A percentile compares a stretch with the other conserved stretches of the same genome.
Conservation (phyloP, 176 grass and related monocot genomes). For the Melocanna baccifera region DNA sequence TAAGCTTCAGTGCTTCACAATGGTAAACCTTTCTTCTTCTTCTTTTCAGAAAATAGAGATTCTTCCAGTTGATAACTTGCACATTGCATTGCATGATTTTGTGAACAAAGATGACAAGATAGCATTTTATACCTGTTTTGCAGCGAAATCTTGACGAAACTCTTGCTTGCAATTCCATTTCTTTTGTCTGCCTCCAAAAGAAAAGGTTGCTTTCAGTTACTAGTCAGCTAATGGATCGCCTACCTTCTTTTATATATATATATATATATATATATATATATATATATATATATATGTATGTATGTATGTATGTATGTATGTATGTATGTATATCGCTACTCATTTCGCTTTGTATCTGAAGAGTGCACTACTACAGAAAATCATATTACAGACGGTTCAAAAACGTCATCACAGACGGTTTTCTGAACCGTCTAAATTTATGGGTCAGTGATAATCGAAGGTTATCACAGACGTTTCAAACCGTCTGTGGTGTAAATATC, state of each 20-base stretch:
- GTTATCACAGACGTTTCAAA: no score
- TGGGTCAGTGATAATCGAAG: no score
- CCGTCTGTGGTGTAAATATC: no score
- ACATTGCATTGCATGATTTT: conserved; percentile 70
- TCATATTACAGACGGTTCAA: no score
- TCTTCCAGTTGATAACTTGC: conserved; percentile 55
- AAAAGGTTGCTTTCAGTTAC: not conserved
- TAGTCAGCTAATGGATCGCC: not conserved
- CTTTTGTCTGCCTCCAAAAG: not conserved
- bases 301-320: no score
- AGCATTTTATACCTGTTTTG: conserved; percentile 66
- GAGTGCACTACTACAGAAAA: no score
- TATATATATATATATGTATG: no score
- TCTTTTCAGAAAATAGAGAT: conserved; percentile 74
- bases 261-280: no score
- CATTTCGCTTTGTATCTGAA: not conserved
- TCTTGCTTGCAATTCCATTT: not conserved
- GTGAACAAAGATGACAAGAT: conserved; percentile 62
- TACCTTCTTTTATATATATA: no score
- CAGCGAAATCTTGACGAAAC: no score
- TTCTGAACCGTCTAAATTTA: no score
- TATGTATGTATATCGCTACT: not conserved
- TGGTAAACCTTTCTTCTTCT: not conserved
- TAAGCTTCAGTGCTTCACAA: conserved; percentile 7
- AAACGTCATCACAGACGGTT: no score